phyloP scores from a whole-genome alignment of 345 rosid species.

The Anastatica hierochuntica region DNA sequence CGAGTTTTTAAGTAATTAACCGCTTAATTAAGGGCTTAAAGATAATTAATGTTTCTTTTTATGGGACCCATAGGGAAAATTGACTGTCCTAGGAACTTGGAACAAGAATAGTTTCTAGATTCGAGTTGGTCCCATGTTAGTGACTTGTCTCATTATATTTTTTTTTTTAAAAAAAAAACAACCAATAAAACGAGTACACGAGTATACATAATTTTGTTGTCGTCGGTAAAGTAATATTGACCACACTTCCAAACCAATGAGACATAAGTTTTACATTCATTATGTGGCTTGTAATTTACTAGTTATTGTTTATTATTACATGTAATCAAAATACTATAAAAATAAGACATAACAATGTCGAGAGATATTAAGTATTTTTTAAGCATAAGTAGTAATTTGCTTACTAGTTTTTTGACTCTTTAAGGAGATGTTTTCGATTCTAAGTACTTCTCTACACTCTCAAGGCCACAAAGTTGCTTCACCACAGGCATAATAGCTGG shows the following conservation, averaged over 20 bases:
- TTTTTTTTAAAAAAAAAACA: background rate
- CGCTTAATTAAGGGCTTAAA: background rate
- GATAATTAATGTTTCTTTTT: background rate
- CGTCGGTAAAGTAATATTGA: constrained; percentile 17
- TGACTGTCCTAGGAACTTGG: constrained; percentile 15
- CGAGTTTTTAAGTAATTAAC: background rate
- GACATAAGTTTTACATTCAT: constrained; percentile 4
- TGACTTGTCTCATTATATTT: background rate
- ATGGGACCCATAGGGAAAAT: background rate
- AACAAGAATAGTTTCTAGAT: too few relatives aligned
- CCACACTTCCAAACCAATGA: constrained; percentile 11
- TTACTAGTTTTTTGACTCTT: background rate
- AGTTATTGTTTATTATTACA: background rate
- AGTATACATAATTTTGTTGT: constrained; percentile 5
- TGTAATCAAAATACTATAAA: background rate
- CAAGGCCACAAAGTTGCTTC: constrained; percentile 65
- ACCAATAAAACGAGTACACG: constrained; percentile 4
- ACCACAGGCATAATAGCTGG: constrained; percentile 77
- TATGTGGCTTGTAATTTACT: constrained; percentile 18
- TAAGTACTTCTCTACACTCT: constrained; percentile 56
- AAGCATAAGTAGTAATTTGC: too few relatives aligned
- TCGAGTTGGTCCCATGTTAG: background rate
- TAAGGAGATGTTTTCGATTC: constrained; percentile 21
- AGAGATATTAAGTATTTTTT: too few relatives aligned
- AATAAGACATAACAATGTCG: too few relatives aligned